Conservation (phyloP, 1,284 basidiomycete species). For the Anthracocystis walkeri region DNA sequence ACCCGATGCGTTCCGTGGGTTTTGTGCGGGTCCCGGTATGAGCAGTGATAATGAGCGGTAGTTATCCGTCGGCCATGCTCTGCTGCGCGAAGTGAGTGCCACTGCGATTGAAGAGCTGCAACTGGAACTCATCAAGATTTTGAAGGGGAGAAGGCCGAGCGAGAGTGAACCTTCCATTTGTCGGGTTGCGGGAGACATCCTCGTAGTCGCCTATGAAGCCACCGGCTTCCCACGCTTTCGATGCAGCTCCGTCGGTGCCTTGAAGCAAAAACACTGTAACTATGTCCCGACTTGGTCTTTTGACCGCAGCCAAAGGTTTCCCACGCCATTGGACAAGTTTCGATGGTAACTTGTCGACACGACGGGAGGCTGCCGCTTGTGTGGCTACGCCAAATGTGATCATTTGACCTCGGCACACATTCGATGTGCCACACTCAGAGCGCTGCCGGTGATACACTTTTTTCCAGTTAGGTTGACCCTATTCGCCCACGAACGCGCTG, state of each 20-base stretch:
- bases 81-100: too few relatives aligned
- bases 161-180: not conserved
- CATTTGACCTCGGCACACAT: constrained; percentile 1
- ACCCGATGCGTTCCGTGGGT: too few relatives aligned
- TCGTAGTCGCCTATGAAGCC: constrained; percentile 1
- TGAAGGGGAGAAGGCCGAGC: not conserved
- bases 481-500: too few relatives aligned
- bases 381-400: not conserved
- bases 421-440: not conserved
- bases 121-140: too few relatives aligned
- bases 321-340: constrained; percentile 1
- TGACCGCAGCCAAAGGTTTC: not conserved
- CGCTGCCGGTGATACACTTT: too few relatives aligned
- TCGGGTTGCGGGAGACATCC: not conserved
- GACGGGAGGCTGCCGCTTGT: not conserved
- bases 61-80: too few relatives aligned
- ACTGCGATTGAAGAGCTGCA: too few relatives aligned
- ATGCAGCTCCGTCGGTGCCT: not conserved
- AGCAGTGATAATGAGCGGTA: too few relatives aligned
- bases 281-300: not conserved
- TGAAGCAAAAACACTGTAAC: not conserved
- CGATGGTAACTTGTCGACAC: not conserved
- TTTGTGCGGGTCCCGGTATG: too few relatives aligned
- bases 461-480: too few relatives aligned
- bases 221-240: constrained; percentile 4